phyloP scores from a whole-genome alignment of 129 eudicot genomes.

The Helianthus tuberosus region DNA sequence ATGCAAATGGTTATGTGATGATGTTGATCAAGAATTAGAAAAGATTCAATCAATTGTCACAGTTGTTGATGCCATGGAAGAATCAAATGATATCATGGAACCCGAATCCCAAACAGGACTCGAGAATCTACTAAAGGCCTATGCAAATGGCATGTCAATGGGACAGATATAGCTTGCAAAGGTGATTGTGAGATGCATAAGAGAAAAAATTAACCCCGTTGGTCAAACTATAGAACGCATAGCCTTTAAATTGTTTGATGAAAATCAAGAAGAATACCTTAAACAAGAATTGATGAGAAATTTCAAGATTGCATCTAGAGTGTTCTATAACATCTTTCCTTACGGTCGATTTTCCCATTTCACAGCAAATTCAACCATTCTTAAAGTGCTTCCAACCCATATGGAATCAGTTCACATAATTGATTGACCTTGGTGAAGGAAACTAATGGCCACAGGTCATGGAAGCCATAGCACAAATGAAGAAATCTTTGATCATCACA shows the following conservation, averaged over 20 bases:
- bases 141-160: constrained; percentile 55
- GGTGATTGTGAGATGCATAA: constrained; percentile 45
- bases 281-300: constrained; percentile 50
- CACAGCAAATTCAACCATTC: constrained; percentile 56
- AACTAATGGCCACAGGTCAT: constrained; percentile 62
- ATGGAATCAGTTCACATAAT: constrained; percentile 37
- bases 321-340: constrained; percentile 51
- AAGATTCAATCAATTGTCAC: constrained; percentile 14
- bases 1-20: constrained; percentile 46
- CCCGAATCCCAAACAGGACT: constrained; percentile 39
- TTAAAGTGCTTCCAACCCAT: constrained; percentile 49
- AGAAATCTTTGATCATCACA: constrained; percentile 42
- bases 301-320: constrained; percentile 43
- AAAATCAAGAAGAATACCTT: constrained; percentile 47
- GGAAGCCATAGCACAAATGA: constrained; percentile 42
- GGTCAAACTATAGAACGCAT: constrained; percentile 56
- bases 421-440: constrained; percentile 58
- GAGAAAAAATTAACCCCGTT: constrained; percentile 44
- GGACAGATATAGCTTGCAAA: constrained; percentile 48
- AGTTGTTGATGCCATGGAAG: constrained; percentile 17
- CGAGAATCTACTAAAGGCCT: constrained; percentile 51
- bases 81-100: constrained; percentile 37
- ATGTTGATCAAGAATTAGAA: constrained; percentile 32
- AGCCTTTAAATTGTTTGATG: constrained; percentile 45
- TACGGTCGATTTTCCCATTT: constrained; percentile 59